Conservation (phyloP, 169 alveolate species). For the Plasmodium reichenowi region DNA sequence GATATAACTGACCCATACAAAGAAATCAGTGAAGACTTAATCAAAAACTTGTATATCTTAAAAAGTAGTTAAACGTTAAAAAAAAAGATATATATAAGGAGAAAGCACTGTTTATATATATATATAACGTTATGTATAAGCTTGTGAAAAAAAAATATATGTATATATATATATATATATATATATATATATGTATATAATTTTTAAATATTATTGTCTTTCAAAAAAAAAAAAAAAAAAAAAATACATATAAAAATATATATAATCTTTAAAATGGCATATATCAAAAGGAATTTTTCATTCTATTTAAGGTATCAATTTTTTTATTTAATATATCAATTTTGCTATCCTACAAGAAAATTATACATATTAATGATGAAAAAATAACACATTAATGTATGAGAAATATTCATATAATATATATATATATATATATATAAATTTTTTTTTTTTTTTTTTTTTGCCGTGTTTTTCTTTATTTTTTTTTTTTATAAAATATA, state of each 20-base stretch:
- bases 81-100: not conserved
- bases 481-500: not conserved
- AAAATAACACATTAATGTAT: not conserved
- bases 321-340: slow-evolving; percentile 51
- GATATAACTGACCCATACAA: slow-evolving; percentile 57
- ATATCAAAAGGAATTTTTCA: slow-evolving; percentile 9
- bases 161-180: slow-evolving; percentile 3
- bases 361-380: not conserved
- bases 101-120: not conserved
- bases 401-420: not conserved
- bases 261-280: slow-evolving; percentile 5
- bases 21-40: slow-evolving; percentile 44
- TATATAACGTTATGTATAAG: not conserved
- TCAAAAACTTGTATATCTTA: slow-evolving; percentile 58
- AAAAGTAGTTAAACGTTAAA: slow-evolving; percentile 14
- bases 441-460: not conserved
- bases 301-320: slow-evolving; percentile 45
- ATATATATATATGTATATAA: slow-evolving; percentile 5
- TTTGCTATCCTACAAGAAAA: slow-evolving; percentile 40
- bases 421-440: too few species aligned
- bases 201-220: not conserved
- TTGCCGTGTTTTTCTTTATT: not conserved
- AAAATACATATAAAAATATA: not conserved
- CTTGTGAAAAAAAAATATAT: not conserved
- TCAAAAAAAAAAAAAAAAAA: not conserved